phyloP scores from a whole-genome alignment of 176 grass and related monocot genomes.

The Carex myosuroides region DNA sequence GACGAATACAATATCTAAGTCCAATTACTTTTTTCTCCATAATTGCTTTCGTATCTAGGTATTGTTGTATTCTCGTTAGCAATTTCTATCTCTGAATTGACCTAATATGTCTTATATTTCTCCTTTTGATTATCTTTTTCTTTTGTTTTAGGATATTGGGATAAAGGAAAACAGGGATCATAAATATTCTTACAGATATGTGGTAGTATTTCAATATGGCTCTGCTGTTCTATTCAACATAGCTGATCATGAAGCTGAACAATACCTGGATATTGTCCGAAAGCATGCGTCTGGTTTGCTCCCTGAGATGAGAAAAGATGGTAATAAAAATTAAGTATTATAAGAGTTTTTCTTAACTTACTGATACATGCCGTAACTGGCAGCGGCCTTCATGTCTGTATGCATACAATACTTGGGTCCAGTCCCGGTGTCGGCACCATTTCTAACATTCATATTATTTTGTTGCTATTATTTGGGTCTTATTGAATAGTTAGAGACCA shows the following conservation, averaged over 20 bases:
- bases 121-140: conserved; percentile 20
- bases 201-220: conserved; percentile 89
- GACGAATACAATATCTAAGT: neutral
- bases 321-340: conserved; percentile 29
- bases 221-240: conserved; percentile 88
- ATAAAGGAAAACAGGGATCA: conserved; percentile 60
- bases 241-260: conserved; percentile 85
- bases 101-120: neutral
- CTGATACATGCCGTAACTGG: neutral
- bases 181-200: conserved; percentile 60
- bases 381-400: neutral
- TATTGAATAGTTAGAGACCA: neutral
- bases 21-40: neutral
- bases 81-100: neutral
- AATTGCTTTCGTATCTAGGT: neutral
- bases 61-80: neutral
- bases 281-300: conserved; percentile 89
- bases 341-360: neutral
- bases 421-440: neutral
- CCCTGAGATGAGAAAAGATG: conserved; percentile 78
- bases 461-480: neutral
- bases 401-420: neutral
- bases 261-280: conserved; percentile 80
- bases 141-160: conserved; percentile 45
- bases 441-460: neutral